Conservation (phyloP, 495 filamentous ascomycete genomes). For the Tirmania nivea region DNA sequence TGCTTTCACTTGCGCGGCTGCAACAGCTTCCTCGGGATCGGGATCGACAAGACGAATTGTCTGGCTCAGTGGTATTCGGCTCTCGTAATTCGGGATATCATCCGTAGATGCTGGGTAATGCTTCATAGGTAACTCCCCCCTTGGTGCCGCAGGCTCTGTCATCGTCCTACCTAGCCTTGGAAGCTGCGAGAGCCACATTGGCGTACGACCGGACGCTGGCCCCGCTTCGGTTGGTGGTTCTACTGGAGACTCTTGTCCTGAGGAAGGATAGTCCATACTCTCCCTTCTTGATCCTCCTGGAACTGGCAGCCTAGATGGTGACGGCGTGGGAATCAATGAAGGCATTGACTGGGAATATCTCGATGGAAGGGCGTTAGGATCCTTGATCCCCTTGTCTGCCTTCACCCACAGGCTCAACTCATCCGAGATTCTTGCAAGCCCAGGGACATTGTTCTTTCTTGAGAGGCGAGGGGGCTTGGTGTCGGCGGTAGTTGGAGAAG, state of each 20-base stretch:
- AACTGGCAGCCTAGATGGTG: background rate
- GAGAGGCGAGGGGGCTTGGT: too few relatives aligned
- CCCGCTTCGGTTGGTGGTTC: background rate
- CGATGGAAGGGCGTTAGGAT: background rate
- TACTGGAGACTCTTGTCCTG: background rate
- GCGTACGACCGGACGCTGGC: background rate
- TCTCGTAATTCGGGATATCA: background rate
- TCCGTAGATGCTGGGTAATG: background rate
- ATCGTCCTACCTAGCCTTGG: background rate
- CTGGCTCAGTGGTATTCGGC: background rate
- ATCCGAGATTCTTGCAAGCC: background rate
- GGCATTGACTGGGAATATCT: background rate
- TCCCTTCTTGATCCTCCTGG: background rate
- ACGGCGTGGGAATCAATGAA: background rate
- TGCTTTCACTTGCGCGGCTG: background rate
- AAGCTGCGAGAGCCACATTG: background rate
- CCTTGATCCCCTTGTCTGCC: background rate
- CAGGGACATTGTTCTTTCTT: background rate
- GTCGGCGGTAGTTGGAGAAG: too few relatives aligned
- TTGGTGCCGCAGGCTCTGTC: background rate
- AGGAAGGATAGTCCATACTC: background rate
- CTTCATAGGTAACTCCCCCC: background rate
- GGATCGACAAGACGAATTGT: background rate
- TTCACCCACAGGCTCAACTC: background rate
- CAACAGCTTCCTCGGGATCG: background rate